These are phyloP conservation scores for Tylopilus sp. DNA, from an alignment of 1,284 basidiomycete genomes.

Conservation along the genomic window DNA sequence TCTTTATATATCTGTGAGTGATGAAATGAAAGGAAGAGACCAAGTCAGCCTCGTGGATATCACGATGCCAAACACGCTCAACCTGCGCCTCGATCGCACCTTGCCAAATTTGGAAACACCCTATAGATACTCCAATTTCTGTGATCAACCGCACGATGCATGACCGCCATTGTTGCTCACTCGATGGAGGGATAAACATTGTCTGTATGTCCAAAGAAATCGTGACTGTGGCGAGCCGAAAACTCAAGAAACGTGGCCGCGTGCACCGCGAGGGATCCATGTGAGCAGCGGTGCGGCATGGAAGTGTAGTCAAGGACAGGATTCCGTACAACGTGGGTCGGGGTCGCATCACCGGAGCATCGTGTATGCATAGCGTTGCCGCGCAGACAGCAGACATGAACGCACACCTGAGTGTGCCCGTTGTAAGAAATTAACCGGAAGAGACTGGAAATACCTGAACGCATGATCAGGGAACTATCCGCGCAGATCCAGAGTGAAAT, in stretches of 20 bases:
- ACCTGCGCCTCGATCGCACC: conserved; percentile 18
- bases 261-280: not conserved
- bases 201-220: no score
- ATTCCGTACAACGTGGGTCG: not conserved
- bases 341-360: not conserved
- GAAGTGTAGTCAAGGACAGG: not conserved
- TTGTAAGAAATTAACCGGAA: no score
- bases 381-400: not conserved
- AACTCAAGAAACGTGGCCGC: not conserved
- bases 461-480: no score
- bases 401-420: no score
- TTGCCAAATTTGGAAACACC: conserved; percentile 8
- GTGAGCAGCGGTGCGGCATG: not conserved
- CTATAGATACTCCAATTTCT: no score
- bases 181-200: no score
- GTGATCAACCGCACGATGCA: no score
- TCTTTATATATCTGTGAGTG: conserved; percentile 14
- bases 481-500: no score
- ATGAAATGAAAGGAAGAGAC: conserved; percentile 18
- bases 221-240: not conserved
- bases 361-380: not conserved
- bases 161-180: conserved; percentile 3
- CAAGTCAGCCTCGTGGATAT: conserved; percentile 32
- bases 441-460: no score
- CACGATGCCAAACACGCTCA: conserved; percentile 33